A percentile compares a stretch with the other conserved stretches of the same genome.
phyloP scores from a whole-genome alignment of 768 basidiomycete genomes.

The Paxillus involutus region DNA sequence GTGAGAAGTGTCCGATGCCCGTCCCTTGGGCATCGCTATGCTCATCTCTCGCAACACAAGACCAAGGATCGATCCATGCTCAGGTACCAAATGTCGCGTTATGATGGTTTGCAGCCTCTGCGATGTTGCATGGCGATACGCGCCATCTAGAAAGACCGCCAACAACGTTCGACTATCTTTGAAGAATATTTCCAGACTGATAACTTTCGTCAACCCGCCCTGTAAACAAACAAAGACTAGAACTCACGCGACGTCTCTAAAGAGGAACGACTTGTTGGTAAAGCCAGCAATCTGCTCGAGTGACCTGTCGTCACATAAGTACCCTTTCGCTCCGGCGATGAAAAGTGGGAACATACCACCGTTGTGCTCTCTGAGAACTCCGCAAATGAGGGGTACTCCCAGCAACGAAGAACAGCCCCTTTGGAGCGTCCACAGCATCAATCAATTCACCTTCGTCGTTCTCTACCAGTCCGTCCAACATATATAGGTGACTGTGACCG shows the following conservation, averaged over 20 bases:
- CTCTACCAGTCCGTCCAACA: constrained; percentile 88
- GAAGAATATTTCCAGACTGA: constrained; percentile 88
- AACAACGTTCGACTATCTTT: constrained; percentile 87
- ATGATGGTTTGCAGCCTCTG: constrained; percentile 52
- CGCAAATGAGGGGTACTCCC: constrained; percentile 81
- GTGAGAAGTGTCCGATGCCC: constrained; percentile 2
- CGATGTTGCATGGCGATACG: constrained; percentile 60
- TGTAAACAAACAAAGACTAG: background rate
- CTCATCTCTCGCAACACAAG: constrained; percentile 43
- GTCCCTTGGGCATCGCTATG: constrained; percentile 21
- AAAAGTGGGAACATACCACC: constrained; percentile 59
- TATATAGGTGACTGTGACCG: constrained; percentile 82
- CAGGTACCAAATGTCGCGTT: constrained; percentile 37
- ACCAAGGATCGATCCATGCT: constrained; percentile 42
- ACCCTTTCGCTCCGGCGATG: background rate
- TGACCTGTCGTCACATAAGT: constrained; percentile 46
- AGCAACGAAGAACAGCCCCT: constrained; percentile 77
- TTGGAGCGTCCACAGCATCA: constrained; percentile 83
- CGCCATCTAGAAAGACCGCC: constrained; percentile 74
- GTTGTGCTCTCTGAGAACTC: constrained; percentile 74
- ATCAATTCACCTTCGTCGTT: constrained; percentile 87
- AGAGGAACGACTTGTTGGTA: constrained; percentile 82
- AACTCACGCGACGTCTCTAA: constrained; percentile 87
- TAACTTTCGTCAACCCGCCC: background rate
- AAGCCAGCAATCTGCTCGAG: constrained; percentile 77